These are phyloP conservation scores for Sporothrix phasma DNA, from an alignment of 2,329 filamentous ascomycete genomes.

Conservation along the genomic window DNA sequence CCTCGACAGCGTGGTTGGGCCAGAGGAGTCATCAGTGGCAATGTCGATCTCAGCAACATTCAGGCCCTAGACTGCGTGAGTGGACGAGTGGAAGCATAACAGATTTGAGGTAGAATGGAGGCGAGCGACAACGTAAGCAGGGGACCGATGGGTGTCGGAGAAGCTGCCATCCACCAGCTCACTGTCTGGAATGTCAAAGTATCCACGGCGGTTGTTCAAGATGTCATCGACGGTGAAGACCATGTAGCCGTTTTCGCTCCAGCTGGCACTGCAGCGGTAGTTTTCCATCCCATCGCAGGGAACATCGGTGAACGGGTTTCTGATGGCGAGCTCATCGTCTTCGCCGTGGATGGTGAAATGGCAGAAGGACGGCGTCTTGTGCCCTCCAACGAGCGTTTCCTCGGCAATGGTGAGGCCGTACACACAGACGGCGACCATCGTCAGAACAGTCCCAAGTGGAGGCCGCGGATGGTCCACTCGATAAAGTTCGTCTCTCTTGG, in stretches of 20 bases:
- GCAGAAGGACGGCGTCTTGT: slow-evolving; percentile 5
- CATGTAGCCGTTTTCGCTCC: slow-evolving; percentile 18
- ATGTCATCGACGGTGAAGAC: slow-evolving; percentile 20
- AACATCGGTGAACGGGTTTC: slow-evolving; percentile 13
- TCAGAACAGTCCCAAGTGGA: slow-evolving; percentile 17
- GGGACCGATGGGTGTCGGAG: background rate
- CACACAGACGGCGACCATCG: slow-evolving; percentile 14
- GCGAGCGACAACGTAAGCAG: slow-evolving; percentile 10
- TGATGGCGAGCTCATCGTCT: background rate
- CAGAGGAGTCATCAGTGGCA: background rate
- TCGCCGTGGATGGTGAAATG: slow-evolving; percentile 8
- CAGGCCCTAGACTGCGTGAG: background rate
- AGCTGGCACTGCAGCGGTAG: slow-evolving; percentile 20
- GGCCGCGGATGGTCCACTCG: slow-evolving; percentile 16
- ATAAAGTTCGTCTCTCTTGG: background rate
- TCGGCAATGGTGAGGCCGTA: slow-evolving; percentile 19
- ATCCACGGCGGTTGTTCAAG: slow-evolving; percentile 14
- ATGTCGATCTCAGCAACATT: background rate
- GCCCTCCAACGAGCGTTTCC: background rate
- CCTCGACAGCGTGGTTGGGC: background rate
- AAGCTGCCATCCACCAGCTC: slow-evolving; percentile 15
- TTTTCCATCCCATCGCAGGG: slow-evolving; percentile 14
- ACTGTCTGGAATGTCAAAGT: slow-evolving; percentile 19
- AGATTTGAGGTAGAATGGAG: background rate
- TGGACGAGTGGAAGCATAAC: slow-evolving; percentile 4